Base-by-base conservation (phyloP, 73 alveolate species). In the Urostyla sp. region DNA sequence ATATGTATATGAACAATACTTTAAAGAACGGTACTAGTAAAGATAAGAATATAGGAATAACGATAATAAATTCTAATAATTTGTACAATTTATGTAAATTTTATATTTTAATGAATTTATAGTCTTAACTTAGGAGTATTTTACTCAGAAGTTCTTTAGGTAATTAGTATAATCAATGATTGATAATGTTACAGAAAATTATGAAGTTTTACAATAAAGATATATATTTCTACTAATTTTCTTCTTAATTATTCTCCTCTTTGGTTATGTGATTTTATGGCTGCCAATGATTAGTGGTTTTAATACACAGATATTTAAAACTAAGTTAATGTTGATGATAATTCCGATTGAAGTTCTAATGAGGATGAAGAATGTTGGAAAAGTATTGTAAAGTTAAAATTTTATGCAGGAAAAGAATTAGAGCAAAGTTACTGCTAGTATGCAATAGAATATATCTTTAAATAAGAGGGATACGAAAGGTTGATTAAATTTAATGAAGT, bases 361-460 rank as follows among this genome's bases (percentile, higher is more conserved):
- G 80, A 77, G 73, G 58, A 77, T 77, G 89, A 77, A 77, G 38
- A 77, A 69, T 31, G 69, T 69, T 11, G 83, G 83, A 4, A 69
- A 69, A 37, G 83, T 69, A 23, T 45, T 69, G 30, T 16, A 69
- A 55, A 48, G 72, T 27, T 37, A 69, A 37, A 49, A 69, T 34
- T 49, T 69, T 27, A 69, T 69, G 18, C 31, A 69, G 26, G 83
- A 69, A 32, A 69, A 63, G 60, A 63, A 20, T 58, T 6, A 4
- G 7, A 58, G 75, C n/a, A n/a, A n/a, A n/a, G n/a, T n/a, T n/a
- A n/a, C n/a, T n/a, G n/a, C n/a, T n/a, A n/a, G n/a, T n/a, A n/a
- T n/a, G n/a, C n/a, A n/a, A n/a, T n/a, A n/a, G n/a, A n/a, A n/a
- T n/a, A n/a, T n/a, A n/a, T n/a, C n/a, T n/a, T n/a, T n/a, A n/a